Percentiles rank a stretch among this genome's conserved stretches.
phyloP scores from a whole-genome alignment of 148 eudicot genomes.

The Tetragonia tetragonoides region DNA sequence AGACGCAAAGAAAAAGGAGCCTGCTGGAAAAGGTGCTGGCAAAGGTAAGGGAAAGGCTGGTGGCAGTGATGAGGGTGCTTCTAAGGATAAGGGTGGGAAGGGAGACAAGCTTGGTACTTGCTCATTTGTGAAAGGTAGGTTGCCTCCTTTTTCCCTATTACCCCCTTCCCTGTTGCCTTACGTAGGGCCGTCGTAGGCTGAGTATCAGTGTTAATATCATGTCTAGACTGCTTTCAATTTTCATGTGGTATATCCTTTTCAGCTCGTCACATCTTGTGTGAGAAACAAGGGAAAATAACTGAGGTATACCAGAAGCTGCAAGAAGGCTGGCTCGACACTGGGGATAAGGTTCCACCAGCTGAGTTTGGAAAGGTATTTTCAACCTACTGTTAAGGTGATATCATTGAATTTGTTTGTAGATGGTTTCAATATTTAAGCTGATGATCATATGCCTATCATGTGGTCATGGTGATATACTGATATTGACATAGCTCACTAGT shows the following conservation, averaged over 20 bases:
- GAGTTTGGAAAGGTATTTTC: slow-evolving; percentile 86
- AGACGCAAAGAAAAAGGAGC: slow-evolving; percentile 61
- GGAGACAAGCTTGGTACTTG: slow-evolving; percentile 94
- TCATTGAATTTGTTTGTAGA: background rate
- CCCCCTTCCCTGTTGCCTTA: background rate
- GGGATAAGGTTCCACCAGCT: slow-evolving; percentile 98
- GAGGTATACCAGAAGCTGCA: slow-evolving; percentile 96
- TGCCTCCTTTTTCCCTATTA: background rate
- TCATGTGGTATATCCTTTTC: slow-evolving; percentile 17
- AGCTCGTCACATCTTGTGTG: slow-evolving; percentile 96
- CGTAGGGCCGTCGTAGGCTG: too few species aligned
- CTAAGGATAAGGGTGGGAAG: slow-evolving; percentile 74
- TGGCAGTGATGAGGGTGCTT: slow-evolving; percentile 65
- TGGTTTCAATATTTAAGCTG: background rate
- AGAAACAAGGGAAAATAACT: slow-evolving; percentile 96
- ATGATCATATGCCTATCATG: background rate
- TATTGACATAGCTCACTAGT: background rate
- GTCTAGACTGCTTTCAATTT: background rate
- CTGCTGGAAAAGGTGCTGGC: slow-evolving; percentile 60
- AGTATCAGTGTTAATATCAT: background rate
- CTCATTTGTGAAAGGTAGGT: slow-evolving; percentile 87
- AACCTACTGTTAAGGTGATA: background rate
- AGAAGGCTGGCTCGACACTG: slow-evolving; percentile 88
- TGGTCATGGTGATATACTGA: background rate
- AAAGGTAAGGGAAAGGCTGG: slow-evolving; percentile 82